Base-by-base conservation (phyloP, 1,139 yeast genomes). In the Scheffersomyces quercinus region DNA sequence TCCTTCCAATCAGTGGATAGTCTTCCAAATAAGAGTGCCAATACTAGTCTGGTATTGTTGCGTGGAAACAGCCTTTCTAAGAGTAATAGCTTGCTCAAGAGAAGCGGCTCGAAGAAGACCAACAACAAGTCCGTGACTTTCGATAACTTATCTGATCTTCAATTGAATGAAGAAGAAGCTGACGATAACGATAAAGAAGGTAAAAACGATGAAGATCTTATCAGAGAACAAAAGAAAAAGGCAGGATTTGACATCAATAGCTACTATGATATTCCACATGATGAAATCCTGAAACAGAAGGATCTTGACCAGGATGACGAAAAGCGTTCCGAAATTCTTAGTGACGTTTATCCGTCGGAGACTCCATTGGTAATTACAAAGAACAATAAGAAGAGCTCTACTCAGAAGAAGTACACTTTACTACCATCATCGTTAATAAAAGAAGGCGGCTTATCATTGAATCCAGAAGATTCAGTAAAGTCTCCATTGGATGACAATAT, bases 281-380 rank as follows among this genome's bases (percentile, higher is more conserved):
- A 56, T 3, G 65, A 59, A n/a, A 45, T 55, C 28, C 47, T 41
- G 26, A 48, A 33, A 47, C 51, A 42, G 30, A 20, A 20, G 9
- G 7, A 6, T 20, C 26, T 20, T 20, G 52, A 43, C 10, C 37
- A 38, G 13, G 62, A 61, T 3, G 68, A 68, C 15, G 67, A 62
- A 7, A 60, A 58, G 43, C 53, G 55, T 8, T 58, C 69, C 4
- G 82, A 77, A 44, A 68, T 72, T 1, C 55, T 75, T 29, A 74
- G 80, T 50, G 82, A 77, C 41, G 55, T 70, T 0, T 73, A 60
- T 42, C 69, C 75, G 2, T 54, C 53, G 14, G 75, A 67, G 35
- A 56, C 65, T 2, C 80, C 79, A 1, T 60, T 77, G 38, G 51
- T 68, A 5, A 62, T 75, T 16, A 64, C 55, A 41, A 77, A 75